Conservation (phyloP, 768 basidiomycete species). For the Rhodotorula toruloides region DNA sequence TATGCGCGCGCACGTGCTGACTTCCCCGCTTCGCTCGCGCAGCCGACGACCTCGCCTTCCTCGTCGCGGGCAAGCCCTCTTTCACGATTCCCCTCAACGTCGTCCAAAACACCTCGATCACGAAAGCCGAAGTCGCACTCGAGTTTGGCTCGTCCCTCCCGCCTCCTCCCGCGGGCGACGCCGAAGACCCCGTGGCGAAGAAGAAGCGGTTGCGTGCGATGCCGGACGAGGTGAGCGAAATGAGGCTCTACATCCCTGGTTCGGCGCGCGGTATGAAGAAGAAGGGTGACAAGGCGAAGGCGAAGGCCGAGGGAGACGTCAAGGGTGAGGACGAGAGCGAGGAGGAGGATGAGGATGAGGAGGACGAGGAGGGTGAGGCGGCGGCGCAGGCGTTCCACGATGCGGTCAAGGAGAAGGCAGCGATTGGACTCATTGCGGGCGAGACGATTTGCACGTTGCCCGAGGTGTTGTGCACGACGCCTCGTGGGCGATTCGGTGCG, state of each 20-base stretch:
- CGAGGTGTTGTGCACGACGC: conserved; percentile 89
- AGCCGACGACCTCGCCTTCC: conserved; percentile 89
- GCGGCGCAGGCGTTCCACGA: conserved; percentile 98
- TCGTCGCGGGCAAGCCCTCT: conserved; percentile 75
- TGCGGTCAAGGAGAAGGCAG: conserved; percentile 89
- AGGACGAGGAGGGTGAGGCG: conserved; percentile 41
- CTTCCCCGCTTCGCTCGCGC: neutral
- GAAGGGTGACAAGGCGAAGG: conserved; percentile 52
- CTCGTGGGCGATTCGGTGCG: conserved; percentile 49
- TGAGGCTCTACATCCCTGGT: conserved; percentile 93
- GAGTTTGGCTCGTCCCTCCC: conserved; percentile 59
- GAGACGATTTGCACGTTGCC: conserved; percentile 91
- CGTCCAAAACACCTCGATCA: conserved; percentile 96
- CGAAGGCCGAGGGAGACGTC: conserved; percentile 37
- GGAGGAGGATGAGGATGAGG: conserved; percentile 51
- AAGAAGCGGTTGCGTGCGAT: conserved; percentile 30
- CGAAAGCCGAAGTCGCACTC: conserved; percentile 96
- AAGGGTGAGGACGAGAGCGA: conserved; percentile 51
- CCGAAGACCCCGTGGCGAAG: conserved; percentile 30
- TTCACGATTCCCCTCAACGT: conserved; percentile 82
- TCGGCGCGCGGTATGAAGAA: conserved; percentile 59
- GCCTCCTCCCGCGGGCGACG: conserved; percentile 11
- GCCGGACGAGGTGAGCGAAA: conserved; percentile 56
- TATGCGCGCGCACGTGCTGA: neutral
- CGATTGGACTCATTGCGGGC: conserved; percentile 83